Evolutionary conservation across 192 early-diverging fungal genomes (phyloP).

Genomic region (Linnemannia hyalina): DNA sequence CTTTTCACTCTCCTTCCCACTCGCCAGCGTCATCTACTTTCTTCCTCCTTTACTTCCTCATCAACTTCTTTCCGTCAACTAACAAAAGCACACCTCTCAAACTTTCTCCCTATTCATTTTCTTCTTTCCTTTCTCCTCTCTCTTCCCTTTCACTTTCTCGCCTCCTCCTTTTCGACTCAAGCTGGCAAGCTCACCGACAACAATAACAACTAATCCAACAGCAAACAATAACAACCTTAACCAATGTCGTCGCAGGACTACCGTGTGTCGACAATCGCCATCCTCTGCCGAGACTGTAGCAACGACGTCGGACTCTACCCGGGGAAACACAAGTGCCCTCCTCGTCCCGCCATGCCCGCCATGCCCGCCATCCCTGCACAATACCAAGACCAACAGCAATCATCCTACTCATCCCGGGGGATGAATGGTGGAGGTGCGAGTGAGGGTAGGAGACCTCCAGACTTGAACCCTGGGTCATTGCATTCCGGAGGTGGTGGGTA

Average conservation of each 20-base stretch:
- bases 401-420: constrained; percentile 26
- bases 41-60: not conserved
- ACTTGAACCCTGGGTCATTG: constrained; percentile 21
- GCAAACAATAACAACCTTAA: not conserved
- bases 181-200: not conserved
- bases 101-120: not conserved
- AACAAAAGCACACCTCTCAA: not conserved
- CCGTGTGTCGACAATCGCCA: constrained; percentile 66
- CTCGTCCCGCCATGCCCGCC: constrained; percentile 39
- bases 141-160: not conserved
- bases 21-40: not conserved
- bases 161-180: not conserved
- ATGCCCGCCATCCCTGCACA: constrained; percentile 53
- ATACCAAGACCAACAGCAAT: constrained; percentile 29
- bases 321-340: constrained; percentile 62
- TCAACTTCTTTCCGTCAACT: not conserved
- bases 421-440: constrained; percentile 4
- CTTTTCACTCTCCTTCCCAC: not conserved
- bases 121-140: not conserved
- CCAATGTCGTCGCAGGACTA: constrained; percentile 62
- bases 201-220: not conserved
- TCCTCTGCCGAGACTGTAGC: constrained; percentile 73
- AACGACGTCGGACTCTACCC: constrained; percentile 74
- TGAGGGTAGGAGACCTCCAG: constrained; percentile 24
- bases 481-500: not conserved